These are phyloP conservation scores for Encephalitozoon romaleae DNA, from an alignment of 371 early-diverging fungal genomes.

Conservation along the genomic window DNA sequence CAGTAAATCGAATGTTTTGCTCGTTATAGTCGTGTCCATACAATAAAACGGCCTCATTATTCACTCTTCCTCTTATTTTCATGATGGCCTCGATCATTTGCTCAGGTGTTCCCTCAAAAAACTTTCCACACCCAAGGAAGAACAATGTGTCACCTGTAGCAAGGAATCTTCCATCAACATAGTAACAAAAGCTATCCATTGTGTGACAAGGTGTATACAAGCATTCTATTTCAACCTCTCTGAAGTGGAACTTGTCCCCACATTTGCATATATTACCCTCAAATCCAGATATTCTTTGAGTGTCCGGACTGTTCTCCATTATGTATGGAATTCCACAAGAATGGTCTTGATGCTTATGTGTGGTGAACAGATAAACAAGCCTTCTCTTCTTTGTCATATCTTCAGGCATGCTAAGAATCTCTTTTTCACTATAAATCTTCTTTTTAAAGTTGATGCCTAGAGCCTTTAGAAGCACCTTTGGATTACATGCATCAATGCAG, in stretches of 20 bases:
- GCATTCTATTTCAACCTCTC: constrained; percentile 26
- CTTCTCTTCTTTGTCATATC: not conserved
- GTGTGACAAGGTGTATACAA: constrained; percentile 59
- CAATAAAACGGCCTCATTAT: constrained; percentile 37
- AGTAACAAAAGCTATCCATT: constrained; percentile 45
- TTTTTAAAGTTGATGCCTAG: constrained; percentile 9
- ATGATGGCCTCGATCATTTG: constrained; percentile 44
- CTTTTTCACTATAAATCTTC: constrained; percentile 15
- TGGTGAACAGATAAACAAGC: constrained; percentile 50
- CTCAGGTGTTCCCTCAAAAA: constrained; percentile 57
- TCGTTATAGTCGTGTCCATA: constrained; percentile 60
- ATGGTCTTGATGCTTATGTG: constrained; percentile 60
- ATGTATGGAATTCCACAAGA: constrained; percentile 44
- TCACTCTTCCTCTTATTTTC: constrained; percentile 17
- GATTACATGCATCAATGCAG: constrained; percentile 35
- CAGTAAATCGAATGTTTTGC: constrained; percentile 45
- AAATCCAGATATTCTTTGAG: not conserved
- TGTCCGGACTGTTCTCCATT: constrained; percentile 27
- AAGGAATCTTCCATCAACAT: constrained; percentile 31
- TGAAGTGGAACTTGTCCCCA: constrained; percentile 1
- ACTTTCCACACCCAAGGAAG: constrained; percentile 58
- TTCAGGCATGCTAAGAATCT: constrained; percentile 3
- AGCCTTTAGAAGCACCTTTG: constrained; percentile 19
- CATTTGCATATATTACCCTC: constrained; percentile 14
- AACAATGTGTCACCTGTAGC: constrained; percentile 59